Base-by-base conservation (phyloP, 148 eudicot genomes). In the Chenopodium album region DNA sequence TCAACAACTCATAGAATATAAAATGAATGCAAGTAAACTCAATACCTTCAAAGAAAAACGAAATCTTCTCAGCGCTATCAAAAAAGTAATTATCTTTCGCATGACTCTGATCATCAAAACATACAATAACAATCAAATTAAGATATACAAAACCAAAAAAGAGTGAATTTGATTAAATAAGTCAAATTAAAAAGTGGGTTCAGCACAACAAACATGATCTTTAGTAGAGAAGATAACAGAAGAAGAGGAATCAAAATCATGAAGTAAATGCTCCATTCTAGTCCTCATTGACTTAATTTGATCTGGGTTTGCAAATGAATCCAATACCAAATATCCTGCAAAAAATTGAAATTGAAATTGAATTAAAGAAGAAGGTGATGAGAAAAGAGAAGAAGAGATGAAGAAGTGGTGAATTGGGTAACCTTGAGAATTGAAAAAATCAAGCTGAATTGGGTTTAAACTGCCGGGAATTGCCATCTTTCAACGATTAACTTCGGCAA, bases 1-100 rank as follows among this genome's bases (percentile, higher is more conserved):
- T 44, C 11, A 44, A 71, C 26, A 71, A 54, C 6, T 4, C 31
- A 75, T 28, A 26, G 3, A 59, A 34, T 22, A 6, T 12, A 6
- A 5, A 23, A 23, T 20, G 3, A 23, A 1, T 28, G 10, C 13
- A 19, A 63, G 62, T 46, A 46, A 62, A 76, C 20, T 68, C 34
- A 54, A 66, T 90, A 96, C 99, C 99, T 88, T 96, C 99, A 73
- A 94, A 96, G 97, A 96, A 96, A 80, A 90, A 96, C 1, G 99
- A 96, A 80, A 96, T 84, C 78, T 92, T 96, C 83, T 96, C 98
- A 7, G 88, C 99, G 78, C 99, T 96, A 20, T 96, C 93, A 60
- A 77, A 96, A 89, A 96, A 96, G 87, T 96, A 94, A 78, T 94
- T 80, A 80, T 87, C 90, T 71, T 89, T 88, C 2, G 97, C 90